Base-by-base conservation (phyloP, 176 grass and related monocot species). In the Tillandsia leiboldiana region DNA sequence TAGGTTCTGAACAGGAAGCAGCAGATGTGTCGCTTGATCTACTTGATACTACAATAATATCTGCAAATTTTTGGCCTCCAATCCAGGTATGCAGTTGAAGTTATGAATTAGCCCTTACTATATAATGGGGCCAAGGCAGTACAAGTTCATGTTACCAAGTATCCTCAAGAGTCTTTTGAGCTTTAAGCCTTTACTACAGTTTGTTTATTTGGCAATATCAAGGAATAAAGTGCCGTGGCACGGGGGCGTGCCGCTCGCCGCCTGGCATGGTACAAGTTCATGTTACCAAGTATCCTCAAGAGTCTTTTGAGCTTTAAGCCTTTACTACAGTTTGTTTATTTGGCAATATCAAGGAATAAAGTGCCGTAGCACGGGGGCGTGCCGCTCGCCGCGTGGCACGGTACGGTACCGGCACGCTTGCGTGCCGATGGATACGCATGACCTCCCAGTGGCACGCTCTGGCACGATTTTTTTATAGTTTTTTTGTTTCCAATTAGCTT, bases 1-100 rank as follows among this genome's bases (percentile, higher is more conserved):
- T 14, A 91, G 92, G 72, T 87, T 49, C 78, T 69, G 83, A 79
- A 71, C 81, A 84, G 77, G 76, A 75, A 87, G 86, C 82, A 14
- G 65, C 72, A 80, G 76, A 78, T 48, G 17, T 89, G 48, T 87
- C 88, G 50, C 81, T 92, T 48, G 88, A 92, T 78, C 73, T 85
- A 87, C 70, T 96, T 82, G 92, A 96, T 85, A 72, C 92, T 54
- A 96, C 92, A 68, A 96, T 96, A 73, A 87, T 96, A 80, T 96
- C 92, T 53, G 86, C 92, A 74, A 96, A 87, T 65, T 96, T 96
- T 71, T 96, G 92, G 92, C 92, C 92, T 68, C 81, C 92, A 64
- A 92, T 96, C 83, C 92, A 96, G 85, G 92, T 92, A 89, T 50
- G 6, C 27, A 3, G 29, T 66, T 70, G 57, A 61, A 29, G 49